Conservation (phyloP, 108 stramenopile species). For the Skeletonema potamos region DNA sequence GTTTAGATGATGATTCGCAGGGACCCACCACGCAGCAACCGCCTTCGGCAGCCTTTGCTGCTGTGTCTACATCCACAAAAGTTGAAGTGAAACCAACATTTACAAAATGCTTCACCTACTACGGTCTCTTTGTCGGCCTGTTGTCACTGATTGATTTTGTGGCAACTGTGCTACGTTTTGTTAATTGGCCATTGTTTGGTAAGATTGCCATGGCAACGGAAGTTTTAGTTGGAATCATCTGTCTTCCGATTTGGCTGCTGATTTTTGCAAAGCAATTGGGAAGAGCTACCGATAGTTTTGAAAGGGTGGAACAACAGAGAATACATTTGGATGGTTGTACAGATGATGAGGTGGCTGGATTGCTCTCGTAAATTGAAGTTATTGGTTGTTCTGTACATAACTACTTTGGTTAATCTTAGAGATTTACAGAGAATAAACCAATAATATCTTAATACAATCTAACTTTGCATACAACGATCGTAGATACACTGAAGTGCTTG, state of each 20-base stretch:
- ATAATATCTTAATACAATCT: neutral
- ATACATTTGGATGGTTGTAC: neutral
- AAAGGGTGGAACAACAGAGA: slow-evolving; percentile 18
- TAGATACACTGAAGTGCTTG: neutral
- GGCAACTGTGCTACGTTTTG: slow-evolving; percentile 60
- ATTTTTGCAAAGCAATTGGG: slow-evolving; percentile 55
- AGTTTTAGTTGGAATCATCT: slow-evolving; percentile 48
- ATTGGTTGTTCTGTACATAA: too few species aligned
- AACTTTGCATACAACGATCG: neutral
- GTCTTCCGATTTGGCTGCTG: slow-evolving; percentile 66
- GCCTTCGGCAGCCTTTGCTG: neutral
- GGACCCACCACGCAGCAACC: neutral
- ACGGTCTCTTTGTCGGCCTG: slow-evolving; percentile 55
- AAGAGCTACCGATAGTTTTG: slow-evolving; percentile 33
- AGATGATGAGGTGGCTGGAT: slow-evolving; percentile 1
- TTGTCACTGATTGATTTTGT: slow-evolving; percentile 63
- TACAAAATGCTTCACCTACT: slow-evolving; percentile 48
- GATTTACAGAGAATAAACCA: neutral
- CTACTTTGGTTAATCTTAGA: neutral
- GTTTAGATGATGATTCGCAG: neutral
- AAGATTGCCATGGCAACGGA: slow-evolving; percentile 51
- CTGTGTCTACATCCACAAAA: neutral
- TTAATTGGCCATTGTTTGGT: slow-evolving; percentile 47
- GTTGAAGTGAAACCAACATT: slow-evolving; percentile 39
- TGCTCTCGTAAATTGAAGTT: neutral